Evolutionary conservation across 192 early-diverging fungal genomes (phyloP), one percentile per base, ranked within the genome.

Genomic region (Coemansia sp.): DNA sequence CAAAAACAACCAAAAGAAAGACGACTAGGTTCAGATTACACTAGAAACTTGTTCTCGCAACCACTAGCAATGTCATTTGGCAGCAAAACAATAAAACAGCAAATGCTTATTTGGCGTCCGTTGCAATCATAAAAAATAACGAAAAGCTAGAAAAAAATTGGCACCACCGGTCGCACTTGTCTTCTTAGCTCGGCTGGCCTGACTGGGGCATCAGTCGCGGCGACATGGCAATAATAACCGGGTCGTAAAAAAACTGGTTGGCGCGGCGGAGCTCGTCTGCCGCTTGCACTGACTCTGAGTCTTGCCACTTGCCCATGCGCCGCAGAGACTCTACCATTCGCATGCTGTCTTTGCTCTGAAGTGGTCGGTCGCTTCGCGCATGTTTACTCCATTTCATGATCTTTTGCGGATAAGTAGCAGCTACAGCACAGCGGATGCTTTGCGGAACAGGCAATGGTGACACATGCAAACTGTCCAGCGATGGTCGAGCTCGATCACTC

Each of bases 271-370:
- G 23, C 17, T 66, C 54, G 38, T 53, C 48, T 12, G 59, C 23
- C 1, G 51, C 34, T 19, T 26, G 20, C 11, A 21, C 59, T 34
- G 58, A 26, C 11, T 46, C 42, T 3, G 62, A 38, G 23, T 62
- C 65, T 28, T 65, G 71, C 66, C 59, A 63, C 54, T 80, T 80
- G 46, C 71, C 77, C 77, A 80, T 80, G 40, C 71, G 76, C 21
- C 71, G 67, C 40, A 79, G 65, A 5, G 76, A 70, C 63, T 73
- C 76, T n/a, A 79, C 65, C 76, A 79, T 79, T 4, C 71, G 71
- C 64, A 62, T 5, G 64, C 59, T 66, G 11, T 74, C 71, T 38
- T 70, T 70, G 36, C 38, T 26, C 38, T 64, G 65, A n/a, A 57
- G 11, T 11, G 50, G 31, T 1, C 54, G 65, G 31, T 68, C 70